Base-by-base conservation (phyloP, 2,329 filamentous ascomycete species). In the Arachnomyces sp. region DNA sequence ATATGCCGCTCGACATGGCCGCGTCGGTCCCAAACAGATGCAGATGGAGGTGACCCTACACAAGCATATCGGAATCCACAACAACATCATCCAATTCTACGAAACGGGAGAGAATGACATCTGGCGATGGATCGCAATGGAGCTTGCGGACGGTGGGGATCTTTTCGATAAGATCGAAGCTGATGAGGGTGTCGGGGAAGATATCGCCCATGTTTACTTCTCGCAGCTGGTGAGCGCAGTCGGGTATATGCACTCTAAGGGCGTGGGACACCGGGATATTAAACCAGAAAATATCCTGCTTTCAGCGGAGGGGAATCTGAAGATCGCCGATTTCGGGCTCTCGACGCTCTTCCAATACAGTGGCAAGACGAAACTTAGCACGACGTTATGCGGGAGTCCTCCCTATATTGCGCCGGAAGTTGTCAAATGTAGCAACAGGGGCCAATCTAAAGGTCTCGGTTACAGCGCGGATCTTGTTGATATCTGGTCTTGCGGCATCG, bases 161-260 rank as follows among this genome's bases (percentile, higher is more conserved):
- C 73, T 98, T 6, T 98, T 98, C 62, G 92, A 98, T 78, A 98
- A 98, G 71, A 96, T 98, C 53, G 93, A 98, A 67, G 89, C 92
- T 13, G 92, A 98, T 62, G 86, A 90, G 33, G 92, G 92, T 35
- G 87, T 96, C n/a, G 78, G 83, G 5, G 81, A 94, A 61, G 86
- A 96, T 59, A 87, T 98, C 57, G 90, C 92, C 28, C 93, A 98
- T 60, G 79, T 95, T 46, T 98, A 96, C 69, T 98, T 98, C 62
- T 77, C 82, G 2, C 92, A 98, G 66, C 76, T 98, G 46, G 77
- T 96, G 52, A 81, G 81, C 57, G 92, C 90, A 7, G 85, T 96
- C 46, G 83, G 83, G 56, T 98, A 89, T 67, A 93, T 96, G 77
- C 92, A 98, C 66, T 86, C 85, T 28, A 95, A 92, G 62, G 92